These are phyloP conservation scores for Talaromyces stipitatus DNA, from an alignment of 495 filamentous ascomycete genomes.

Conservation along the genomic window DNA sequence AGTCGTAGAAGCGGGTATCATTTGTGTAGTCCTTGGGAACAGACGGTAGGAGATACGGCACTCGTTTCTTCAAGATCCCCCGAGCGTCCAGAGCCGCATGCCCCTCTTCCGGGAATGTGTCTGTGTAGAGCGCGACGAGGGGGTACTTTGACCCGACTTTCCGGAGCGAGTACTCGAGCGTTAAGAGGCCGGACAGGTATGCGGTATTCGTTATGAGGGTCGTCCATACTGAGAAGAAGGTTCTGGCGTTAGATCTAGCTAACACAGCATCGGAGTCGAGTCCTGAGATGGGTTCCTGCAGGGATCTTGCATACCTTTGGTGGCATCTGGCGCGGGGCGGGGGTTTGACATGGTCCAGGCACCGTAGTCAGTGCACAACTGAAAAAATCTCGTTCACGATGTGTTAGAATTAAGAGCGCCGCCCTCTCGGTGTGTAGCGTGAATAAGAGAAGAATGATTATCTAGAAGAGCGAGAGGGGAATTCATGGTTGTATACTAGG, in stretches of 20 bases:
- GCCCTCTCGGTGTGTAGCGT: no score
- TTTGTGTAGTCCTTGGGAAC: slow-evolving; percentile 48
- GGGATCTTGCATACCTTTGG: neutral
- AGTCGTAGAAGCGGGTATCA: slow-evolving; percentile 72
- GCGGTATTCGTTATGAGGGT: slow-evolving; percentile 67
- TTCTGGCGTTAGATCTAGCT: neutral
- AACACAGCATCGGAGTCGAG: neutral
- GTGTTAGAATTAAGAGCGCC: no score
- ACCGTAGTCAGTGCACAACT: no score
- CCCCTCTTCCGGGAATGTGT: slow-evolving; percentile 54
- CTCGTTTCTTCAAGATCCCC: slow-evolving; percentile 51
- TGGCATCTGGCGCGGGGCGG: neutral
- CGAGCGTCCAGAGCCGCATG: slow-evolving; percentile 56
- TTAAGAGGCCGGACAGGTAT: slow-evolving; percentile 67
- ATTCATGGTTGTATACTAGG: neutral
- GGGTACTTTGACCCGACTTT: slow-evolving; percentile 53
- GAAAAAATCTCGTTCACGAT: no score
- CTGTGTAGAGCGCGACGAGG: slow-evolving; percentile 70
- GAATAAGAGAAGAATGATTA: neutral
- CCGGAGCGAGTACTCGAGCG: slow-evolving; percentile 62
- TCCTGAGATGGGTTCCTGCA: neutral
- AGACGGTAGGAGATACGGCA: slow-evolving; percentile 56
- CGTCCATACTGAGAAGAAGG: slow-evolving; percentile 54
- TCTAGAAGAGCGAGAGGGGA: neutral
- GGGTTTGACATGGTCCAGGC: neutral